Base-by-base conservation (phyloP, 129 eudicot genomes). In the Centella asiatica region DNA sequence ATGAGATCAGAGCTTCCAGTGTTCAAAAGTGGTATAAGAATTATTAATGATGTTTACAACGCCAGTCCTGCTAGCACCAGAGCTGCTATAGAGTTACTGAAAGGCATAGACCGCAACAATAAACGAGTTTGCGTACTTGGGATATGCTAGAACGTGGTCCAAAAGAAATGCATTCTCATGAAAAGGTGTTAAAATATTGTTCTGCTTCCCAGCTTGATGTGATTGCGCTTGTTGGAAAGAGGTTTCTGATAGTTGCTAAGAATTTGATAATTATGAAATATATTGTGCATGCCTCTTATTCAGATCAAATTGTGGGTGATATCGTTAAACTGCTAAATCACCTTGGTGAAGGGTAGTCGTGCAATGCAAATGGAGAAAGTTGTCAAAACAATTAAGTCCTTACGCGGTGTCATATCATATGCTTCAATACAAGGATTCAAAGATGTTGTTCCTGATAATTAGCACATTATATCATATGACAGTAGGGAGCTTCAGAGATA, bases 131-230 rank as follows among this genome's bases (percentile, higher is more conserved):
- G 25, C 8, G 29, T 46, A 46, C 44, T 33, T 32, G 69, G 69
- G 69, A 64, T 58, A 64, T 64, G 69, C 69, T 64, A 23, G 69
- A 64, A 62, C 67, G 44, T 62, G 67, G 54, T 44, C 45, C 44
- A 64, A 48, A 34, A 48, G 57, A 64, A 48, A 46, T 64, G 17
- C 47, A 64, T 19, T 64, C 28, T 48, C 69, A 48, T 47, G 69
- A 64, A 28, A 13, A 47, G 44, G 50, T 64, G 22, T 32, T 64
- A 31, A 4, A 29, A 33, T 22, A 32, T 29, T 64, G 69, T 28
- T 25, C 17, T 29, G 69, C 50, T 20, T 37, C 58, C 44, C 39
- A 26, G 2, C 10, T 66, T 53, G 71, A 66, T 39, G 33, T 67
- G 14, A 33, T 67, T 51, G 71, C 28, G 29, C 71, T 67, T 37